phyloP scores from a whole-genome alignment of 2,329 filamentous ascomycete species.

The Sporothrix schenckii region DNA sequence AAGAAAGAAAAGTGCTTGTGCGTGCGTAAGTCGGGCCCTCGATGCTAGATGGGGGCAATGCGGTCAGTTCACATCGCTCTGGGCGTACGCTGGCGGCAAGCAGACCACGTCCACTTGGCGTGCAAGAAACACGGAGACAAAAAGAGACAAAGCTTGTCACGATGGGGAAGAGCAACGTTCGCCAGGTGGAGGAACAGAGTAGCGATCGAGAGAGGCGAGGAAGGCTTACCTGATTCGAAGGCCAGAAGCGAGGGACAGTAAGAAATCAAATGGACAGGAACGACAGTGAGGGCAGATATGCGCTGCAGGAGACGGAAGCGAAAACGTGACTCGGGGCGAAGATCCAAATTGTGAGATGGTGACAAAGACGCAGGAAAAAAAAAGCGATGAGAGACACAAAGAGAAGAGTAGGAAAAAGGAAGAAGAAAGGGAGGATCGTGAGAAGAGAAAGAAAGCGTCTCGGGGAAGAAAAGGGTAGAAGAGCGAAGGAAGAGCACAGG shows the following conservation, averaged over 20 bases:
- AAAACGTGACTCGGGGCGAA: slow-evolving; percentile 19
- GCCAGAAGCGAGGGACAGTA: slow-evolving; percentile 29
- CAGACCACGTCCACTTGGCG: neutral
- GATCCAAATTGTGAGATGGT: slow-evolving; percentile 17
- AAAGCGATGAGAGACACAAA: slow-evolving; percentile 32
- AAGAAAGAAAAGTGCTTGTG: slow-evolving; percentile 6
- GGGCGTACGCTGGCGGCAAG: slow-evolving; percentile 17
- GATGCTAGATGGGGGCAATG: slow-evolving; percentile 22
- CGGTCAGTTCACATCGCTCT: slow-evolving; percentile 19
- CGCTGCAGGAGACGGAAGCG: slow-evolving; percentile 14
- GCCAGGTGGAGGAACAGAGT: neutral
- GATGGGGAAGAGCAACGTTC: neutral
- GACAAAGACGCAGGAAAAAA: slow-evolving; percentile 29
- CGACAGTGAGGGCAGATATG: slow-evolving; percentile 25
- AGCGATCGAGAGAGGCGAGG: slow-evolving; percentile 2
- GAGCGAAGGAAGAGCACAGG: slow-evolving; percentile 4
- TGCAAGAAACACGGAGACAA: slow-evolving; percentile 13
- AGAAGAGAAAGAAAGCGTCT: slow-evolving; percentile 22
- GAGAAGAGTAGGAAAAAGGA: slow-evolving; percentile 24
- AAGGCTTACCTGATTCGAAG: slow-evolving; percentile 25
- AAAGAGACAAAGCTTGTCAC: neutral
- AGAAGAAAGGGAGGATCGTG: slow-evolving; percentile 34
- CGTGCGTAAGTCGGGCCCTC: slow-evolving; percentile 14
- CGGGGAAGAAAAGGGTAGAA: slow-evolving; percentile 15
- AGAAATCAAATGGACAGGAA: neutral